phyloP scores from a whole-genome alignment of 257 asterid genomes.

The Scutellaria baicalensis region DNA sequence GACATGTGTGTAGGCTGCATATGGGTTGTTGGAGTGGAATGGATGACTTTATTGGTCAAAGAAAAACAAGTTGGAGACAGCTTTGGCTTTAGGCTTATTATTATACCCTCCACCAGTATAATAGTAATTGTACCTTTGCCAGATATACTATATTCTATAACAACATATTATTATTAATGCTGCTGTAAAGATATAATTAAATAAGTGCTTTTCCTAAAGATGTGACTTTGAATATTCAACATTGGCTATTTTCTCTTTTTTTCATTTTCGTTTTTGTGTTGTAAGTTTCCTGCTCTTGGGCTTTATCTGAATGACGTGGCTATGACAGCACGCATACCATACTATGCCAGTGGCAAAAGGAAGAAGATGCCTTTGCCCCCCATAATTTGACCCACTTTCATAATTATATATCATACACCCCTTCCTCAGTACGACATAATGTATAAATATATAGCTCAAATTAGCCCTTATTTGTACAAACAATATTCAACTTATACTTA shows the following conservation, averaged over 20 bases:
- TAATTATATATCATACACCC: not conserved
- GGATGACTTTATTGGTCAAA: slow-evolving; percentile 20
- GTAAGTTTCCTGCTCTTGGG: not conserved
- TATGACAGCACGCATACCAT: slow-evolving; percentile 14
- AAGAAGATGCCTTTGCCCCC: not conserved
- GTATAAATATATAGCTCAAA: not conserved
- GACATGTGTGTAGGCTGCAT: not conserved
- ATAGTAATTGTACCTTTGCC: slow-evolving; percentile 5
- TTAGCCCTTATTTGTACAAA: not conserved
- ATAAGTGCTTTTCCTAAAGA: slow-evolving; percentile 15
- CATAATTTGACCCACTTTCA: not conserved
- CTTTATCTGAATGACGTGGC: slow-evolving; percentile 13
- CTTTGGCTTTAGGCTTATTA: slow-evolving; percentile 7
- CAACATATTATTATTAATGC: no score
- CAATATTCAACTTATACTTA: not conserved
- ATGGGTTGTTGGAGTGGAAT: not conserved
- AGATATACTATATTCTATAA: not conserved
- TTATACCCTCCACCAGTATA: not conserved
- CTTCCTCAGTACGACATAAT: not conserved
- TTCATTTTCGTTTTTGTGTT: no score
- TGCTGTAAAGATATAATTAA: slow-evolving; percentile 2
- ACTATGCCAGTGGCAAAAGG: not conserved
- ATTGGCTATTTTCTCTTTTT: no score
- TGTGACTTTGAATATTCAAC: slow-evolving; percentile 25
- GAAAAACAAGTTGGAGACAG: slow-evolving; percentile 30